Evolutionary conservation across 1,139 yeast species (phyloP), one percentile per base, ranked within the genome.

Genomic region (Lodderomyces elongisporus): DNA sequence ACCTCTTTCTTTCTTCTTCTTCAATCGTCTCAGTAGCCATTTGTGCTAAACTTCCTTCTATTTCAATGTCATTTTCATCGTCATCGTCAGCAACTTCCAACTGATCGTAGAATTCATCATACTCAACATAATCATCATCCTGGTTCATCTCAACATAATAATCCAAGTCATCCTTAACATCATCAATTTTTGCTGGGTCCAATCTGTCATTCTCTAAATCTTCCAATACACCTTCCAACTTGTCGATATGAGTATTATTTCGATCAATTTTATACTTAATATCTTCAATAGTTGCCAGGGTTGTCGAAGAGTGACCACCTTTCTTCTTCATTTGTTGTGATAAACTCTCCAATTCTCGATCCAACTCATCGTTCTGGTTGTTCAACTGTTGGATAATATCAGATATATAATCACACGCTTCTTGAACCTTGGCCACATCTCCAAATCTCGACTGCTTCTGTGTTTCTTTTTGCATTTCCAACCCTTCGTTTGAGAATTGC

Each of bases 71-170:
- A 27, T 74, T 56, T n/a, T n/a, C n/a, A 17, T 46, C 48, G 27
- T 43, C 50, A 15, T 50, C 77, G 30, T 80, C 87, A 36, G 77
- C 87, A 33, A 87, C 71, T 35, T 85, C 91, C 44, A 91, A 71
- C 38, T 79, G 88, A 46, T 91, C 97, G 54, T 91, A 91, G 43
- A 91, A 78, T 23, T 88, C 91, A 48, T 91, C 97, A 56, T 91
- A 95, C 52, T 91, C 97, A 16, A 91, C 85, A 56, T 88, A 93
- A 50, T 89, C 96, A n/a, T 81, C 95, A 38, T 88, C 96, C 58
- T 85, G 94, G 52, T 91, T 93, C 43, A 91, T 85, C 43, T 91
- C 97, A 29, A 93, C 95, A 55, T 88, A 91, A 59, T 89, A 91
- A 46, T 77, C 87, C 52, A 93, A 84, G 56, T 91, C 97, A 39